phyloP scores from a whole-genome alignment of 192 early-diverging fungal genomes.

The Gaertneriomyces sp. region DNA sequence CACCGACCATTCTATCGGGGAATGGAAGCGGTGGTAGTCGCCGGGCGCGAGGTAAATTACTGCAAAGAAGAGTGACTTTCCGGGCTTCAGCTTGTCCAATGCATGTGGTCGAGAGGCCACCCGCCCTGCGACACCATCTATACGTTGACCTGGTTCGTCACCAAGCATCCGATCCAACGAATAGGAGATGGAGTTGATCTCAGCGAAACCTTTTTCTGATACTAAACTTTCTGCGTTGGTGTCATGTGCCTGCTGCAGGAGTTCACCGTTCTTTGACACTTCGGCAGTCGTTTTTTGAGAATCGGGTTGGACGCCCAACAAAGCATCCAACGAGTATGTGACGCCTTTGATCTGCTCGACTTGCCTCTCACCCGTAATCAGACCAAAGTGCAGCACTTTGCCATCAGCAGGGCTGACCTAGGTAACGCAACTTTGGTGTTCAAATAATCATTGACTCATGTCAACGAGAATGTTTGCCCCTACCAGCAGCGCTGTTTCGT shows the following conservation, averaged over 20 bases:
- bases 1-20: conserved; percentile 92
- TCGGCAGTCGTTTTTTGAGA: background rate
- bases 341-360: conserved; percentile 96
- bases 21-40: conserved; percentile 99
- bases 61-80: conserved; percentile 79
- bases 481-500: conserved; percentile 64
- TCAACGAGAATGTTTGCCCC: no score
- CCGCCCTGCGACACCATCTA: background rate
- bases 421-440: background rate
- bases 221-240: conserved; percentile 64
- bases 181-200: conserved; percentile 83
- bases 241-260: conserved; percentile 33
- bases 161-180: conserved; percentile 73
- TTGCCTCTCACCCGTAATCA: conserved; percentile 64
- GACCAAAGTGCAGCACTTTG: conserved; percentile 81
- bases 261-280: background rate
- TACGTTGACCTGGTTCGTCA: conserved; percentile 20
- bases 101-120: background rate
- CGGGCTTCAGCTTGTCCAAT: conserved; percentile 46
- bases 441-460: no score
- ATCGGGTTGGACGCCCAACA: conserved; percentile 62
- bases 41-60: conserved; percentile 97
- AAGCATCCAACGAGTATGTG: conserved; percentile 82
- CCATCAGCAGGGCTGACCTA: conserved; percentile 89
- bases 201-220: conserved; percentile 78